Evolutionary conservation across 176 grass and related monocot genomes (phyloP).

Genomic region (Bromus sterilis): DNA sequence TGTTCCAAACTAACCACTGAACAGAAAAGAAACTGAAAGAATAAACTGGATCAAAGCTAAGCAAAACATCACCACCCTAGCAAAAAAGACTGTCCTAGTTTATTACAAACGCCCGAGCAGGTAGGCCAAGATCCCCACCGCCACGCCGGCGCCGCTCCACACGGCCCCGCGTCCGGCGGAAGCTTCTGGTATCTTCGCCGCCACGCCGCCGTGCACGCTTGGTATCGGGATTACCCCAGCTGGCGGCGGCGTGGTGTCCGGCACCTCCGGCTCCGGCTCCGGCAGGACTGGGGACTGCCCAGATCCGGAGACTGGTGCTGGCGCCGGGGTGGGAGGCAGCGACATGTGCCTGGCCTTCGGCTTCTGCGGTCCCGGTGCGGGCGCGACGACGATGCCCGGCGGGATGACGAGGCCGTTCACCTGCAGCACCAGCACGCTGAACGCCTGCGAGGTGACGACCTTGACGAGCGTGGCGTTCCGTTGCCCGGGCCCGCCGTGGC

Average conservation of each 20-base stretch:
- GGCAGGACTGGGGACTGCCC: conserved; percentile 22
- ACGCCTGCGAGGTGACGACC: conserved; percentile 27
- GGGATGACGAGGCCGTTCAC: conserved; percentile 28
- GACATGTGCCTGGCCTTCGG: conserved; percentile 20
- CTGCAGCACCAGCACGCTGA: conserved; percentile 57
- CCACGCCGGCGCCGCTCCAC: not conserved
- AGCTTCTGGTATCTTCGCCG: not conserved
- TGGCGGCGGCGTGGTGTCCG: not conserved
- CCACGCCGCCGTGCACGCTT: conserved; percentile 24
- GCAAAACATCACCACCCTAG: not conserved
- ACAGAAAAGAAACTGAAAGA: not conserved
- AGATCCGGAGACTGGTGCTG: too few relatives aligned
- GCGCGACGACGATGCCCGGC: not conserved
- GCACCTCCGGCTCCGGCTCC: not conserved
- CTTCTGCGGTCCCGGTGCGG: not conserved
- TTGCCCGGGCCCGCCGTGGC: not conserved
- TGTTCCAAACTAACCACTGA: not conserved
- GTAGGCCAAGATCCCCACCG: not conserved
- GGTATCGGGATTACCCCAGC: conserved; percentile 23
- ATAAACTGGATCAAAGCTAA: not conserved
- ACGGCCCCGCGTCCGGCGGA: not conserved
- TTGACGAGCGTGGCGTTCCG: conserved; percentile 32
- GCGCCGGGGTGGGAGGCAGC: not conserved
- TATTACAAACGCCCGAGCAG: conserved; percentile 4
- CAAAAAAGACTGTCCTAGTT: not conserved